These are phyloP conservation scores for Blepharisma japonicum DNA, from an alignment of 73 alveolate genomes.

Conservation along the genomic window DNA sequence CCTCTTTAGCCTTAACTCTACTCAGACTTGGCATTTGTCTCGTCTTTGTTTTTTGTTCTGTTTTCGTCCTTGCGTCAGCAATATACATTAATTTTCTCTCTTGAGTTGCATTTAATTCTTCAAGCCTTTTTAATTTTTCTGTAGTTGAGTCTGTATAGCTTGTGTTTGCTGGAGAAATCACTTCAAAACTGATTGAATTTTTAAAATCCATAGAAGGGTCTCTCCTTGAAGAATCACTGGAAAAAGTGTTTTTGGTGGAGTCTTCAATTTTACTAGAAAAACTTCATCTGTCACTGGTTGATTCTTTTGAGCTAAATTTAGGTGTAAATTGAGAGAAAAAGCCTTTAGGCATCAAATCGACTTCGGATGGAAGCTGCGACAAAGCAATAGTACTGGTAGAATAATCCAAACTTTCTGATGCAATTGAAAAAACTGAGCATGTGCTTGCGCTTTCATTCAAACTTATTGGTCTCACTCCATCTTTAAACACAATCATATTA, in stretches of 20 bases:
- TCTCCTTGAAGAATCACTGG: too few species aligned
- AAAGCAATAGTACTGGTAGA: slow-evolving; percentile 16
- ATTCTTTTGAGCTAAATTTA: too few species aligned
- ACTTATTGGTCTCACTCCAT: neutral
- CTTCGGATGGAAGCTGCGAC: slow-evolving; percentile 8
- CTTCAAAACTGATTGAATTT: neutral
- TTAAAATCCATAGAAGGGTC: too few species aligned
- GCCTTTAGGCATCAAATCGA: too few species aligned
- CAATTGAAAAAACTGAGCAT: neutral
- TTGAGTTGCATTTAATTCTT: neutral
- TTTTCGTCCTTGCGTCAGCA: neutral
- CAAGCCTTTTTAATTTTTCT: neutral
- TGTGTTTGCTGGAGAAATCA: neutral
- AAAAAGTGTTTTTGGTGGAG: too few species aligned
- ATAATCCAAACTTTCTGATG: slow-evolving; percentile 17
- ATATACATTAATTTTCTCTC: neutral
- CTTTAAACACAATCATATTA: neutral
- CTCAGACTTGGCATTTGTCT: too few species aligned
- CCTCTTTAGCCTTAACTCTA: too few species aligned
- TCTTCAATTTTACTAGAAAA: too few species aligned
- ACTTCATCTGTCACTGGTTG: too few species aligned
- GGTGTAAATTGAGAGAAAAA: too few species aligned
- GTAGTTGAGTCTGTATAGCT: slow-evolving; percentile 1
- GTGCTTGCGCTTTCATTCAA: neutral
- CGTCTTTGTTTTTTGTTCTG: neutral